Evolutionary conservation across 768 basidiomycete species (phyloP), one percentile per base, ranked within the genome.

Genomic region (Mycena maculata): DNA sequence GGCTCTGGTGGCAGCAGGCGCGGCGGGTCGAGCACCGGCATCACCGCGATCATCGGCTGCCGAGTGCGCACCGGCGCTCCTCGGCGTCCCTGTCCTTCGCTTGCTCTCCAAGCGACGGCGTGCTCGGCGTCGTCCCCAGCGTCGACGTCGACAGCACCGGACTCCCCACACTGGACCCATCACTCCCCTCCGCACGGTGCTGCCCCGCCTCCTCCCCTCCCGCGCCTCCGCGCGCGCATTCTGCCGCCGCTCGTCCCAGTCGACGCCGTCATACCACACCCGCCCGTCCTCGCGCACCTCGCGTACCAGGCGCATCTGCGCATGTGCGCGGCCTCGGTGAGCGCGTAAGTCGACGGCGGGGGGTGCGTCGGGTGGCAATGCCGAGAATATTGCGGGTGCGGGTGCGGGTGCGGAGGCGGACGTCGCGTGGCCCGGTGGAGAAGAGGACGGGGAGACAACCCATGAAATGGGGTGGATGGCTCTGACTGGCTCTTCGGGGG

Each of bases 111-210:
- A 76, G 72, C 27, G 91, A 91, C 0, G 91, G 89, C 0, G 92
- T 92, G 2, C 89, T 91, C 0, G 92, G 92, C 8, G 92, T 92
- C 20, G 92, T 93, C 67, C 89, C 89, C 33, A 93, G 73, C 9
- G 92, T 93, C 9, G 89, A 86, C 1, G 90, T 90, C 13, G 90
- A 92, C 30, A 92, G 74, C 4, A 92, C 90, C 0, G 92, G 92
- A 68, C 91, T 92, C 74, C 76, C 31, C 71, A n/a, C 42, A n/a
- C 79, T 81, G 2, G 86, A 81, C 65, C 86, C 85, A 60, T 85
- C 85, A 49, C 86, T 86, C 42, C 85, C 76, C 65, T 61, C 50
- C 39, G 20, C 16, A 15, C 60, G 50, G 18, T 39, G 23, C 18
- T 22, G 23, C 15, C 68, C 23, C 64, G 65, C 67, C 63, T 69